Base-by-base conservation (phyloP, 768 basidiomycete genomes). In the Suillus fuscotomentosus region DNA sequence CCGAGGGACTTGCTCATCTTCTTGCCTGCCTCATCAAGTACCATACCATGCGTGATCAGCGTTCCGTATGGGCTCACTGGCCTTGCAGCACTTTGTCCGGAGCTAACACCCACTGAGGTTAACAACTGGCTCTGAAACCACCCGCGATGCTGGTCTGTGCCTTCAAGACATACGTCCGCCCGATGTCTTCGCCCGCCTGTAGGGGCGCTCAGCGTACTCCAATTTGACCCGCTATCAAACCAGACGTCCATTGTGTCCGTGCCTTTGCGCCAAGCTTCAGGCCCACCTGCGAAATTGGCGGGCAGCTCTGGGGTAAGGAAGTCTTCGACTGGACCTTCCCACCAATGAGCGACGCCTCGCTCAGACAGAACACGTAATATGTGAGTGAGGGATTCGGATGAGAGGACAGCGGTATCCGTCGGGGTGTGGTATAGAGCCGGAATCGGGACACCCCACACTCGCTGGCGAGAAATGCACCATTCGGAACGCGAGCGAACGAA, bases 181-280 rank as follows among this genome's bases (percentile, higher is more conserved):
- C 81, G 78, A 60, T 83, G 79, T 38, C 72, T 76, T 67, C 79
- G 69, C 27, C 72, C 78, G 20, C 78, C 76, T 22, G 75, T 80
- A 59, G 80, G 78, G 43, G 78, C 78, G 7, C 70, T 67, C 20
- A 97, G 78, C 81, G 93, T 84, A 2, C 93, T 88, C 97, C 97
- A 99, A 4, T 95, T 92, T 3, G 92, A 88, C 5, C 97, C 97
- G 69, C 94, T 96, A 77, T 99, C 97, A 69, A 98, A 99, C 97
- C 97, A 99, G 17, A 99, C 97, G 74, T 99, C 97, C 89, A 99
- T 95, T 3, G 97, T 99, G 73, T 99, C 97, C 3, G 86, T 88
- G 10, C 95, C 91, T 73, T 94, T 95, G 55, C 79, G 76, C 87
- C 90, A 95, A 1, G 75, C 76, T 61, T 81, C 38, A n/a, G 63